Base-by-base conservation (phyloP, 202 grass and related monocot species). In the Schoenoplectus tabernaemontani region DNA sequence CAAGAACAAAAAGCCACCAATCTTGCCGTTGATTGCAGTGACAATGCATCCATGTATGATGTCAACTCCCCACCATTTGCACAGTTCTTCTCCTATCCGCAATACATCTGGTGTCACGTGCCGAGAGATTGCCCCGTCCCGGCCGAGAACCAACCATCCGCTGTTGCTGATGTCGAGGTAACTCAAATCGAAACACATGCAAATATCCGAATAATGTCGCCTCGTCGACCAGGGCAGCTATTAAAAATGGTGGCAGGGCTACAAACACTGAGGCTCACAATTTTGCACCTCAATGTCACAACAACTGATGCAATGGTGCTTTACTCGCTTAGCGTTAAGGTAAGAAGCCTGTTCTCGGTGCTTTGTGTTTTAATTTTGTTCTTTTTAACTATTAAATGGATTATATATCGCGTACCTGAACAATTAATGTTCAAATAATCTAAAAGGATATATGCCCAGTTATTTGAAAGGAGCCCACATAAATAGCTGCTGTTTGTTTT, bases 321-420 rank as follows among this genome's bases (percentile, higher is more conserved):
- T 71, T 99, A 93, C 85, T 89, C 96, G 28, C 59, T 99, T 62
- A 99, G 83, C 30, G 76, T 88, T 82, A 99, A 99, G 96, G 96
- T 99, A 89, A 37, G 22, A 7, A 38, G 5, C n/a, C 46, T 19
- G 19, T 61, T 37, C 19, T 66, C 19, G 57, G 56, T 37, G 57
- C 9, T 71, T 43, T 30, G 1, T 51, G 17, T n/a, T 28, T 39
- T 54, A 67, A 59, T 78, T 79, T 26, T 44, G 4, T 33, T 54
- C 34, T 9, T 61, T 60, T 42, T 61, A 30, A 79, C 76, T 79
- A 43, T 62, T 78, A 61, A 59, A 36, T 78, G 54, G 12, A 60
- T 78, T n/a, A n/a, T n/a, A n/a, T 23, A 28, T 58, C 59, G 17
- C 57, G 32, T 59, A 38, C 33, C 56, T 57, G 10, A 16, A 58